Evolutionary conservation across 345 rosid genomes (phyloP), one percentile per base, ranked within the genome.

Genomic region (Citrus mangshanensis): DNA sequence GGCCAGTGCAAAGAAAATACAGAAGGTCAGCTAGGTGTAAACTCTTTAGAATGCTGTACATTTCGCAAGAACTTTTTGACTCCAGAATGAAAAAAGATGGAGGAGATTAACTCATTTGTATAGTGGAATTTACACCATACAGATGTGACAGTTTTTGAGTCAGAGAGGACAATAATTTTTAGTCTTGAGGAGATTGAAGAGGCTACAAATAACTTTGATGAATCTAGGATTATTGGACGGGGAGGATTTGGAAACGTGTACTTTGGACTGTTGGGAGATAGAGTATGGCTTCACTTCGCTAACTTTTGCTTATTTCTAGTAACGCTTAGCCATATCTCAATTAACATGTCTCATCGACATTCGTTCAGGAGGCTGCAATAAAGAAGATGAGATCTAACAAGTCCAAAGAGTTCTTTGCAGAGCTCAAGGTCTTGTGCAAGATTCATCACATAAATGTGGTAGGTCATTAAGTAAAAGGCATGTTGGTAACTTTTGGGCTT

Each of bases 331-430:
- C 18, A 46, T 13, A 46, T 3, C 18, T 46, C 51, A 46, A 46
- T 12, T 46, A 46, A 46, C 51, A 46, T 46, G 51, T 4, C 13
- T 46, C 51, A 18, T 46, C 3, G 0, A 10, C 32, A 25, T 24
- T 2, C 5, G 19, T 73, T 69, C 77, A 89, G 93, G 93, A 91
- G 82, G 92, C 85, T 77, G 95, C 93, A 7, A 80, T 88, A 77
- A 89, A 89, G 93, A 84, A 88, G 89, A 91, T 88, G 95, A 84
- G 81, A 81, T 91, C 91, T 3, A 91, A 82, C 84, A 91, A 91
- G 76, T 87, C 92, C 34, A 88, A 84, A 73, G 91, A 91, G 85
- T 91, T 91, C 80, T 88, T 88, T 27, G 92, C 89, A 25, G 92
- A 91, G 86, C 89, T 91, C 66, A 91, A 88, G 86, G 92, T 89